Percentiles rank a stretch among this genome's conserved stretches.
Evolutionary conservation across 306 rosid genomes (phyloP).

Genomic region (Cicer judaicum): DNA sequence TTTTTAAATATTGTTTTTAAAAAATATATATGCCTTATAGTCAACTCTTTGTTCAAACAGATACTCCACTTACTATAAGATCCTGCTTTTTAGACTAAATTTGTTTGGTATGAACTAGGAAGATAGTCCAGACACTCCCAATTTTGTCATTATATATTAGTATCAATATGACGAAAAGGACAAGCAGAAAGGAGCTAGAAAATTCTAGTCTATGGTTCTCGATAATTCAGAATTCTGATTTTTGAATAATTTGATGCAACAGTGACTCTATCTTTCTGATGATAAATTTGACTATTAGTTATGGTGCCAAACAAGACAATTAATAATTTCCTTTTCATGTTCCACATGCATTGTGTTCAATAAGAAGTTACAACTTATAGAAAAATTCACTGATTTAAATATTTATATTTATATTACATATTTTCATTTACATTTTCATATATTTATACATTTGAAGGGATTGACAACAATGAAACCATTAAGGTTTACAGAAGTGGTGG

Average conservation of each 20-base stretch:
- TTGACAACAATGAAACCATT: conserved; percentile 69
- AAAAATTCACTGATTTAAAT: conserved; percentile 14
- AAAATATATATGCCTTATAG: background rate
- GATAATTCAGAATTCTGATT: background rate
- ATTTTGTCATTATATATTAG: background rate
- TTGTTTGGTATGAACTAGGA: conserved; percentile 26
- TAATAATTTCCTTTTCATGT: conserved; percentile 35
- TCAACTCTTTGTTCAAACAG: conserved; percentile 10
- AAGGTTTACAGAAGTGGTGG: conserved; percentile 77
- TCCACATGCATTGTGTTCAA: conserved; percentile 7
- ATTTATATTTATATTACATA: conserved; percentile 30
- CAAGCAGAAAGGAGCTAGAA: background rate
- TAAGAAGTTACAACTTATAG: background rate
- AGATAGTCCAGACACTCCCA: conserved; percentile 6
- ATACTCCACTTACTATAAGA: background rate
- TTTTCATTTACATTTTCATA: conserved; percentile 8
- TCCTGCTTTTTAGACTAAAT: conserved; percentile 34
- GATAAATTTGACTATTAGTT: background rate
- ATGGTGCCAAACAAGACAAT: background rate
- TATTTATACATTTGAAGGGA: conserved; percentile 62
- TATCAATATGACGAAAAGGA: background rate
- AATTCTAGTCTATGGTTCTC: conserved; percentile 6
- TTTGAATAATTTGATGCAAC: conserved; percentile 11
- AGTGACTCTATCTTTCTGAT: conserved; percentile 5
- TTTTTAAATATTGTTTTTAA: background rate